Evolutionary conservation across 2,329 filamentous ascomycete genomes (phyloP), one percentile per base, ranked within the genome.

Genomic region (Colletotrichum tofieldiae): DNA sequence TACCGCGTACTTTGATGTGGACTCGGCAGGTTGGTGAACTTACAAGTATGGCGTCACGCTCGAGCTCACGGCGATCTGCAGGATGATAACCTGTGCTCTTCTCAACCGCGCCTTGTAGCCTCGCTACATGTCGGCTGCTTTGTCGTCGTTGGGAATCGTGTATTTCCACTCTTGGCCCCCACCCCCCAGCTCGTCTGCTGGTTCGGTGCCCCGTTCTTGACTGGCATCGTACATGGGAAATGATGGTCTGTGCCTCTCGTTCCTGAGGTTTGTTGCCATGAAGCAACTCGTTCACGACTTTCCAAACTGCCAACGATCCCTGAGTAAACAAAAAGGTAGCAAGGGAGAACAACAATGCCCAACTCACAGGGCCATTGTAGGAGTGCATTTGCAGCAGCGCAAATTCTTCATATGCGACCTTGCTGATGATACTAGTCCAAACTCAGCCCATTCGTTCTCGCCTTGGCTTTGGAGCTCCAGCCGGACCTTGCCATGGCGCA

Each of bases 301-400:
- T 23, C 11, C 5, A 18, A 37, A 11, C 29, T 18, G 54, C 52
- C 12, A 23, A n/a, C n/a, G 20, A 23, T 18, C n/a, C n/a, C 45
- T 5, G 2, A n/a, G 23, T n/a, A 54, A 54, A 26, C 47, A 52
- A 54, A n/a, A 35, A 35, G 43, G 51, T 12, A 29, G 23, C 29
- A 16, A 45, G 16, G 18, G 52, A 56, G 49, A 41, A 26, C 49
- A 5, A 47, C 20, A 26, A 65, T n/a, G n/a, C 9, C 29, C 32
- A 20, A 26, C 29, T 29, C 9, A n/a, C 20, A 39, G 32, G 29
- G 43, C 26, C 32, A 39, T 41, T 29, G 32, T 58, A 26, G 32
- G 41, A 65, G 18, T 16, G 39, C 51, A 49, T 39, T 47, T 49
- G 63, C 52, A n/a, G 29, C 35, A 58, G 39, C 20, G 16, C 16